phyloP scores from a whole-genome alignment of 192 early-diverging fungal genomes.

The Mortierella claussenii region DNA sequence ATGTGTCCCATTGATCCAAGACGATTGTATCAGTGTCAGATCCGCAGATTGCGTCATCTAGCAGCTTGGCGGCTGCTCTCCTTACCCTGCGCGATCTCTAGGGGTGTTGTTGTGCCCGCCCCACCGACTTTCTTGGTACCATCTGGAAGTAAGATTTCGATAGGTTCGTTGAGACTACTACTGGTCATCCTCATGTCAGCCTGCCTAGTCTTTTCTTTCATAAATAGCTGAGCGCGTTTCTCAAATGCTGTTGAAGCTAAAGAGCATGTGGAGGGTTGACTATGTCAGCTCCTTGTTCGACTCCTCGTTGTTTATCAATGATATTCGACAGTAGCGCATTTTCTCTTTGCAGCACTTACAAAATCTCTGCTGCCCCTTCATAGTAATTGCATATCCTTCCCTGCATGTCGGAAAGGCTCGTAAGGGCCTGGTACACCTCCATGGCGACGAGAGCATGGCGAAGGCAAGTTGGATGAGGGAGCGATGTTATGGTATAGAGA shows the following conservation, averaged over 20 bases:
- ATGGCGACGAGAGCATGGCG: constrained; percentile 27
- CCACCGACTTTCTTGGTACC: constrained; percentile 27
- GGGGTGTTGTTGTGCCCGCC: constrained; percentile 51
- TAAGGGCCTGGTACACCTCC: constrained; percentile 18
- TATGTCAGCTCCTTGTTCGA: not conserved
- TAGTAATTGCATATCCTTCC: not conserved
- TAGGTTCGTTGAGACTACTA: not conserved
- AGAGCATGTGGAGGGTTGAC: not conserved
- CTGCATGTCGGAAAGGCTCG: not conserved
- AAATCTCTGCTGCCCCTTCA: not conserved
- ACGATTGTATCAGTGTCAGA: not conserved
- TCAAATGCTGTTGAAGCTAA: constrained; percentile 36
- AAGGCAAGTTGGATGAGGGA: not conserved
- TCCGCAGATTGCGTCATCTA: not conserved
- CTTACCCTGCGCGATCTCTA: constrained; percentile 64
- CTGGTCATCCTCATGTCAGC: not conserved
- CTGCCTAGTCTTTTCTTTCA: constrained; percentile 32
- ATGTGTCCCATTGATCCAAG: too few species aligned
- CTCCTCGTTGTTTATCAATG: not conserved
- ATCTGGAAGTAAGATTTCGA: constrained; percentile 40
- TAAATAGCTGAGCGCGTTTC: constrained; percentile 32
- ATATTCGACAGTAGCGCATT: too few species aligned
- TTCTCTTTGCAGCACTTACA: too few species aligned
- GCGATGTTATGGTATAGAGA: too few species aligned
- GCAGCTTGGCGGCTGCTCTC: not conserved